Evolutionary conservation across 192 early-diverging fungal genomes (phyloP).

Genomic region (Spizellomyces punctatus): DNA sequence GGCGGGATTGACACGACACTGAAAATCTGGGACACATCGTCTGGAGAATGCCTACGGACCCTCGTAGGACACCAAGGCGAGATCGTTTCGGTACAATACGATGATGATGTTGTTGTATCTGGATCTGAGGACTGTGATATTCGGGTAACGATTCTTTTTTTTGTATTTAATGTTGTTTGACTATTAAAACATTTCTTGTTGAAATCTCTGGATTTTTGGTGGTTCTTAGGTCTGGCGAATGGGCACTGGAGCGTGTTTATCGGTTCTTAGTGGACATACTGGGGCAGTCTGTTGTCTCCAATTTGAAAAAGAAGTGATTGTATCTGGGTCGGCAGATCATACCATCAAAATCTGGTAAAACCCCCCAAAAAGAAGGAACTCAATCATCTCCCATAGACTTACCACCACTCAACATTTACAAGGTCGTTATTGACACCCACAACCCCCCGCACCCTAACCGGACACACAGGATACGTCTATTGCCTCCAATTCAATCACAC

Average conservation of each 20-base stretch:
- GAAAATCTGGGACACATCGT: constrained; percentile 42
- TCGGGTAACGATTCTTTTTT: constrained; percentile 31
- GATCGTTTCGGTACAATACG: constrained; percentile 38
- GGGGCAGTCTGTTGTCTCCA: constrained; percentile 46
- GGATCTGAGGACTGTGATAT: constrained; percentile 47
- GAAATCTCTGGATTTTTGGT: too few relatives aligned
- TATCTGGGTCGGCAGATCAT: constrained; percentile 50
- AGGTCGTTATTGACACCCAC: neutral
- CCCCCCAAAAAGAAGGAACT: neutral
- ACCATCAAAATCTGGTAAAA: constrained; percentile 40
- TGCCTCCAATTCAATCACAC: constrained; percentile 32
- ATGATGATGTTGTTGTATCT: constrained; percentile 32
- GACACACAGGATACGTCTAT: constrained; percentile 41
- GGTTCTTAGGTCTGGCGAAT: constrained; percentile 39
- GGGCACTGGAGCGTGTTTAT: constrained; percentile 25
- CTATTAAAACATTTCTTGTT: neutral
- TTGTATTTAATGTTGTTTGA: neutral
- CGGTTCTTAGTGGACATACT: constrained; percentile 37
- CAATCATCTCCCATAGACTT: neutral
- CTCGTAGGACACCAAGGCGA: constrained; percentile 43
- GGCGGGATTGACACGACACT: constrained; percentile 47
- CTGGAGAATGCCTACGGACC: constrained; percentile 32
- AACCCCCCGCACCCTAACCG: constrained; percentile 10
- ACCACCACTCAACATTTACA: neutral
- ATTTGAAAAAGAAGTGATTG: constrained; percentile 24